Evolutionary conservation across 1,139 yeast genomes (phyloP).

Genomic region (Candida tunisiensis): DNA sequence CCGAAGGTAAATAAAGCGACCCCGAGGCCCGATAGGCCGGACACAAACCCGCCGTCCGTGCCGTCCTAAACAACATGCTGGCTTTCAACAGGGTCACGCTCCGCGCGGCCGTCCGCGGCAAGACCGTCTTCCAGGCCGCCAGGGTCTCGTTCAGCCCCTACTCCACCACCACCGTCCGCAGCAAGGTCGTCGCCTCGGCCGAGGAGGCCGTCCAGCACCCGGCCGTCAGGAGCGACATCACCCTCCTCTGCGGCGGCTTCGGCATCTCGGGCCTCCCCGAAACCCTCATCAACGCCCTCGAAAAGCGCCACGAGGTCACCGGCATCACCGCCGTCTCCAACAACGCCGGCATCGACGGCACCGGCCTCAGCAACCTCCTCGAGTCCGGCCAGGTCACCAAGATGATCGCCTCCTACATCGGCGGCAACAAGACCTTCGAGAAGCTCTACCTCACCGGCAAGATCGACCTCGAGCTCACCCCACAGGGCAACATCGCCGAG

Average conservation of each 20-base stretch:
- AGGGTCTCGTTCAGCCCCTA: no score
- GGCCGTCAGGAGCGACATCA: conserved; percentile 20
- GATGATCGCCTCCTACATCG: conserved; percentile 32
- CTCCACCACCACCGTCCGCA: conserved; percentile 2
- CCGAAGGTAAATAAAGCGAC: no score
- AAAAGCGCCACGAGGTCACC: conserved; percentile 17
- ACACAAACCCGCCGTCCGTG: no score
- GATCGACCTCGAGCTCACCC: conserved; percentile 29
- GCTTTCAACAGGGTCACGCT: no score
- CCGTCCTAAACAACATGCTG: no score
- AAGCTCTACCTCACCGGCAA: conserved; percentile 26
- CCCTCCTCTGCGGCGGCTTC: conserved; percentile 31
- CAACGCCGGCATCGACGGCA: conserved; percentile 32
- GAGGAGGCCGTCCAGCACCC: conserved; percentile 7
- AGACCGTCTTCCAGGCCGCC: no score
- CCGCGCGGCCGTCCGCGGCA: no score
- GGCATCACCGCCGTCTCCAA: conserved; percentile 31
- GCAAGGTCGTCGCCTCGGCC: conserved; percentile 5
- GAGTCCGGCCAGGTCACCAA: conserved; percentile 28
- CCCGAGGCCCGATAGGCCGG: no score
- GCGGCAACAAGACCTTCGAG: conserved; percentile 29
- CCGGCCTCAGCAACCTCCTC: conserved; percentile 27
- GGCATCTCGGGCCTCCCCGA: conserved; percentile 34
- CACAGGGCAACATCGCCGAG: conserved; percentile 36
- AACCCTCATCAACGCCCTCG: conserved; percentile 25